Percentiles rank a stretch among this genome's conserved stretches.
Conservation (phyloP, 768 basidiomycete species). For the Calocybe gangraenosa region DNA sequence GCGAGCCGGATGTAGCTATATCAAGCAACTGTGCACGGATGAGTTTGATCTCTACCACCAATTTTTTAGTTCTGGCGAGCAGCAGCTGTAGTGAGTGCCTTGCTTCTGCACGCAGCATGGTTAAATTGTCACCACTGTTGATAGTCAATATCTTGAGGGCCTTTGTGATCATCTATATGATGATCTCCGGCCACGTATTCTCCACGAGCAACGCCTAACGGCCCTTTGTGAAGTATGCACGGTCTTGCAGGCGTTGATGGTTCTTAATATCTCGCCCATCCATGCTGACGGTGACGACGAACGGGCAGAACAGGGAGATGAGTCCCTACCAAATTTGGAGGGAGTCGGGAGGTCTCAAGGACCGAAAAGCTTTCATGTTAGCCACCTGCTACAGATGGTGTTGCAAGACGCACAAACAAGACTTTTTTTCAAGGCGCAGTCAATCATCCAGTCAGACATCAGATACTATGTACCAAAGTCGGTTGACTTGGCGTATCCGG, state of each 20-base stretch:
- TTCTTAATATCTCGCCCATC: slow-evolving; percentile 63
- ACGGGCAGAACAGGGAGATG: slow-evolving; percentile 38
- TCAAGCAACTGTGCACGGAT: slow-evolving; percentile 87
- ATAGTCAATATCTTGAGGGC: slow-evolving; percentile 82
- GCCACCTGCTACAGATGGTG: slow-evolving; percentile 80
- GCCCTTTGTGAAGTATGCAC: slow-evolving; percentile 95
- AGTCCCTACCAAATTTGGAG: slow-evolving; percentile 8
- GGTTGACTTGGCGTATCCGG: slow-evolving; percentile 85
- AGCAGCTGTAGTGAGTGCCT: slow-evolving; percentile 41
- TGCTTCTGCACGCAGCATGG: background rate
- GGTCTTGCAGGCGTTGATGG: slow-evolving; percentile 93
- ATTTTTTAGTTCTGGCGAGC: slow-evolving; percentile 87
- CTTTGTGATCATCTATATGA: slow-evolving; percentile 95
- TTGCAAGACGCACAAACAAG: slow-evolving; percentile 95
- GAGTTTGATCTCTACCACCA: slow-evolving; percentile 84
- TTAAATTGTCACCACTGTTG: slow-evolving; percentile 2
- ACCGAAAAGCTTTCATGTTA: slow-evolving; percentile 77
- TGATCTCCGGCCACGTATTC: slow-evolving; percentile 90
- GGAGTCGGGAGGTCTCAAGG: slow-evolving; percentile 38
- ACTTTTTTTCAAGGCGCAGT: slow-evolving; percentile 93
- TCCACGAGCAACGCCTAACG: slow-evolving; percentile 86
- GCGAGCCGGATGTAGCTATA: slow-evolving; percentile 84
- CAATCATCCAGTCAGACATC: slow-evolving; percentile 86
- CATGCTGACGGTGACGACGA: slow-evolving; percentile 22
- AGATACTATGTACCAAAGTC: slow-evolving; percentile 72